Evolutionary conservation across 371 early-diverging fungal species (phyloP), one percentile per base, ranked within the genome.

Genomic region (Apophysomyces elegans): DNA sequence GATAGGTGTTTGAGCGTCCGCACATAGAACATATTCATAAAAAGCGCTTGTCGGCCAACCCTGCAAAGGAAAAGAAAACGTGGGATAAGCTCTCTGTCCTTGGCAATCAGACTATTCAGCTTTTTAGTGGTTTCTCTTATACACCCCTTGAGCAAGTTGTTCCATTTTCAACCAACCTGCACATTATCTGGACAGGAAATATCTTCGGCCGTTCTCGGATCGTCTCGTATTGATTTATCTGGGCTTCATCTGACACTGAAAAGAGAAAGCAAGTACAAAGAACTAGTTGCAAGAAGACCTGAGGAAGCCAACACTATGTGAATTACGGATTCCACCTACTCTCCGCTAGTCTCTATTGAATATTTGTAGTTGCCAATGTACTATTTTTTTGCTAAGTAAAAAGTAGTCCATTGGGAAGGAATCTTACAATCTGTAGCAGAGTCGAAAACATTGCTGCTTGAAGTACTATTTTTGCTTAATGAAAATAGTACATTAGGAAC

Each of bases 81-180:
- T 47, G 47, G 14, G 14, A 21, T n/a, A 5, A 47, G 21, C 47
- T 47, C 47, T 47, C 9, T 7, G 47, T 47, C 2, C n/a, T 39
- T 54, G 58, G 2, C 58, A 62, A 12, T 56, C 71, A 50, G 13
- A 64, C 71, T 37, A 36, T 69, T 62, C 77, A 76, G 21, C 44
- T 74, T 43, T 74, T 72, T 62, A 70, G 71, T 36, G 41, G 69
- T 60, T 41, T 11, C 26, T n/a, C 37, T 18, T n/a, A 47, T 16
- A 47, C 47, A 18, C 7, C 18, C 2, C 47, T 7, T n/a, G n/a
- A 47, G 47, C 47, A 47, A 18, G n/a, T 47, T 47, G 47, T 47
- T n/a, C 7, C 47, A n/a, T 47, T 47, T 47, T 47, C 47, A 18
- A 47, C 47, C 11, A 47, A 47, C n/a, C n/a, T 47, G 13, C 21